Evolutionary conservation across 1,284 basidiomycete genomes (phyloP), one percentile per base, ranked within the genome.

Genomic region (Paramarasmius palmivorus): DNA sequence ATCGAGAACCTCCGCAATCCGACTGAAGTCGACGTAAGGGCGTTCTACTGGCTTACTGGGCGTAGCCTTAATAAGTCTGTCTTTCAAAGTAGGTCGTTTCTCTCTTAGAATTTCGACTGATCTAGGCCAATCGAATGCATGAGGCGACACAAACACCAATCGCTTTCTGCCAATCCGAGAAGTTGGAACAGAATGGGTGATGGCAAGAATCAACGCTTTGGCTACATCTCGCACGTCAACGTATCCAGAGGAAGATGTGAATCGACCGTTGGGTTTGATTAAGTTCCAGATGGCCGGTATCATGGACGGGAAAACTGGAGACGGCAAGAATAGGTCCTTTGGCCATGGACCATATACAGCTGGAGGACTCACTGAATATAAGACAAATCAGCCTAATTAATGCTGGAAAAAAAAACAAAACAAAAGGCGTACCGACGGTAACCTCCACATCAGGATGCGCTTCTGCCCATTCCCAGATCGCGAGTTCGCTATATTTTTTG

Each of bases 401-500:
- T 7, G 22, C 17, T 9, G 14, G 49, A 4, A n/a, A 23, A 55
- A 15, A 8, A n/a, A 45, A 34, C 4, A 12, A 45, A n/a, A n/a
- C n/a, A n/a, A n/a, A n/a, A n/a, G n/a, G n/a, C 51, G 6, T 41
- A 60, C 61, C 29, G 23, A 51, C 54, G 17, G 61, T 53, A n/a
- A 63, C 52, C 36, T 63, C 61, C 15, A 63, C 37, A 6, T 58
- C 39, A 9, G 60, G 55, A 50, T 61, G 55, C 5, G 50, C 10
- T 9, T 59, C 53, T 2, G 55, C 61, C 46, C 52, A 64, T 23
- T 57, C 53, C 62, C 62, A 64, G 12, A 59, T 52, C 9, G 57
- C 59, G 10, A 38, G 41, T 49, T 64, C 62, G 20, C 56, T 54
- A 12, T 60, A 46, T 8, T 49, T 62, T 47, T 64, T 64, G 12